phyloP scores from a whole-genome alignment of 2,329 filamentous ascomycete genomes.

The Colletotrichum nymphaeae region DNA sequence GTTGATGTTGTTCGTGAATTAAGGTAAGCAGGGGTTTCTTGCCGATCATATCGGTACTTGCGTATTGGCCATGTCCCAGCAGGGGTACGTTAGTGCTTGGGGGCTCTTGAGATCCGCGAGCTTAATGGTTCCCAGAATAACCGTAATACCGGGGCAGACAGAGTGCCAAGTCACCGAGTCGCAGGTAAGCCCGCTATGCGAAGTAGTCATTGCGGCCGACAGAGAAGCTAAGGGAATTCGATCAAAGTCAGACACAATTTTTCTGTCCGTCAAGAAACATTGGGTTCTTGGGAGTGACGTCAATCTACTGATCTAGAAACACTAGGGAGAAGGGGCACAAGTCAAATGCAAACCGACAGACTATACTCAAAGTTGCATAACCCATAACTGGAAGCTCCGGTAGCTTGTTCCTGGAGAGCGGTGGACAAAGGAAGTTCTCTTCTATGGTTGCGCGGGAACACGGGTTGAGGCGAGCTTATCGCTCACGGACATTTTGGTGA shows the following conservation, averaged over 20 bases:
- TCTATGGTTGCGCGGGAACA: conserved; percentile 28
- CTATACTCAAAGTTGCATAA: not conserved
- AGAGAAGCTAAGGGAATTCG: not conserved
- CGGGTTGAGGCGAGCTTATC: conserved; percentile 2
- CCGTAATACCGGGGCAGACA: not conserved
- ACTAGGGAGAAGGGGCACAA: not conserved
- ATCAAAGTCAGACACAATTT: not conserved
- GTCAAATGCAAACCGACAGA: not conserved
- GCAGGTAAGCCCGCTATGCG: not conserved
- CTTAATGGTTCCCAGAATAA: not conserved
- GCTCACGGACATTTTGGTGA: conserved; percentile 13
- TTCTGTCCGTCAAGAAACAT: not conserved
- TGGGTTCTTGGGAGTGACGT: not conserved
- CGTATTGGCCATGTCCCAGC: not conserved
- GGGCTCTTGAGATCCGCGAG: not conserved
- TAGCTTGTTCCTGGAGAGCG: not conserved
- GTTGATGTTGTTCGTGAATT: not conserved
- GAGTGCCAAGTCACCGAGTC: not conserved
- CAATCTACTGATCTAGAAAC: not conserved
- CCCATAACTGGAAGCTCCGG: not conserved
- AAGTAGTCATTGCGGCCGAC: not conserved
- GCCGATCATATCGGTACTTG: not conserved
- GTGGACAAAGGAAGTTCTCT: not conserved
- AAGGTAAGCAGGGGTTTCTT: not conserved
- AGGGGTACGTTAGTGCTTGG: not conserved